A percentile compares a stretch with the other conserved stretches of the same genome.
These are phyloP conservation scores for Zizania palustris DNA, from an alignment of 202 grass and related monocot species.

Conservation along the genomic window DNA sequence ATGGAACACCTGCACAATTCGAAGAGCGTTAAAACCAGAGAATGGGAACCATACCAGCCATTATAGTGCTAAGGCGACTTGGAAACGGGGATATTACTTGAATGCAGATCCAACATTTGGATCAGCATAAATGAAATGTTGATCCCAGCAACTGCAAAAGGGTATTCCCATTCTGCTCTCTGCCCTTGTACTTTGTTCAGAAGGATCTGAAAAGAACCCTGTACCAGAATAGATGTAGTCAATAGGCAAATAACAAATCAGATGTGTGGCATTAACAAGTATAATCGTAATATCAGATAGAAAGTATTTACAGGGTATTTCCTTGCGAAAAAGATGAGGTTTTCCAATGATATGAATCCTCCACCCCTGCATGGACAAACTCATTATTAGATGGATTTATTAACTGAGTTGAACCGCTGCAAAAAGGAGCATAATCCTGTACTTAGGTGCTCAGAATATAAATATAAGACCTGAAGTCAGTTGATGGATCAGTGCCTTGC, in stretches of 20 bases:
- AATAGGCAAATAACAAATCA: constrained; percentile 35
- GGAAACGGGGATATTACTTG: constrained; percentile 43
- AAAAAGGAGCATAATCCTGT: neutral
- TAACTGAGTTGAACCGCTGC: constrained; percentile 11
- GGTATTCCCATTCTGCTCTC: constrained; percentile 90
- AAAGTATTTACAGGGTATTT: constrained; percentile 67
- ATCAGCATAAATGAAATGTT: constrained; percentile 97
- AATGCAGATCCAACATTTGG: constrained; percentile 90
- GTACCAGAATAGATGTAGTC: constrained; percentile 15
- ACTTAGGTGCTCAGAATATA: constrained; percentile 7
- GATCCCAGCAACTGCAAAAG: constrained; percentile 91
- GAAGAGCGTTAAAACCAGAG: constrained; percentile 22
- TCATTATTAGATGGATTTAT: constrained; percentile 35
- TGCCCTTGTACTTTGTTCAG: constrained; percentile 78
- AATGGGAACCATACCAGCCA: neutral
- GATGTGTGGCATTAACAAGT: constrained; percentile 22
- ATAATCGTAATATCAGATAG: neutral
- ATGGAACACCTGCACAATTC: constrained; percentile 54
- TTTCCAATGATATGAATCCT: constrained; percentile 85
- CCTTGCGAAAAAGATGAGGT: constrained; percentile 91
- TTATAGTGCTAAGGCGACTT: neutral
- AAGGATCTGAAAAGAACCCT: constrained; percentile 77
- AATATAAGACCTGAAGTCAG: constrained; percentile 81
- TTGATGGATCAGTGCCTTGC: constrained; percentile 93
- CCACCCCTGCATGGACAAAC: constrained; percentile 65